Percentiles rank a stretch among this genome's conserved stretches.
Conservation (phyloP, 495 filamentous ascomycete genomes). For the Neurospora sp. region DNA sequence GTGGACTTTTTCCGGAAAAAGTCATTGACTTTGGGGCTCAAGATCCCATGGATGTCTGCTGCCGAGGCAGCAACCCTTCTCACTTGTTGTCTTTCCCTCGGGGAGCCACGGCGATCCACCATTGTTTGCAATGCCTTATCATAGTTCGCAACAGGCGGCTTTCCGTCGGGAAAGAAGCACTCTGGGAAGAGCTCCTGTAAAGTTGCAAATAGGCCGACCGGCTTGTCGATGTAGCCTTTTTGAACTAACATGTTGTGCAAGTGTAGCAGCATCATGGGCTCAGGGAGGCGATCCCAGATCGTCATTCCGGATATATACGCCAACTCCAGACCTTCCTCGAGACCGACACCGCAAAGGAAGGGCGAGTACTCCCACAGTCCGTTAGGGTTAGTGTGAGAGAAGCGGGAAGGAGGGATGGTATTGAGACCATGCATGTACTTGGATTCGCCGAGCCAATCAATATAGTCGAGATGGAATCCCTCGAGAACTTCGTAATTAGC, state of each 20-base stretch:
- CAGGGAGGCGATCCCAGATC: conserved; percentile 25
- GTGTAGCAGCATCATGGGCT: conserved; percentile 13
- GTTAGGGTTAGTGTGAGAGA: conserved; percentile 34
- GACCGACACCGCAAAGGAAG: conserved; percentile 37
- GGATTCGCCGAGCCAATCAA: conserved; percentile 33
- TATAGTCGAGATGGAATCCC: conserved; percentile 22
- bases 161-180: conserved; percentile 22
- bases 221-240: conserved; percentile 25
- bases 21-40: conserved; percentile 6
- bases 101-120: neutral
- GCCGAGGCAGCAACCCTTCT: neutral
- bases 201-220: conserved; percentile 10
- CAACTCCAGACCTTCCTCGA: conserved; percentile 30
- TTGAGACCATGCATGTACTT: conserved; percentile 29
- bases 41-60: conserved; percentile 1
- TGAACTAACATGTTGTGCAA: conserved; percentile 40
- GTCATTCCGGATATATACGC: conserved; percentile 23
- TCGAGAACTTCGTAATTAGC: conserved; percentile 1
- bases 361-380: conserved; percentile 43
- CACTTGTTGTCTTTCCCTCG: neutral
- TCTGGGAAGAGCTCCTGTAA: neutral
- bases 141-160: conserved; percentile 24
- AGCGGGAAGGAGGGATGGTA: conserved; percentile 32
- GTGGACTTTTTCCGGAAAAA: conserved; percentile 25
- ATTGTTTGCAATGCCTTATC: neutral